Base-by-base conservation (phyloP, 345 rosid species). In the Firmiana major region DNA sequence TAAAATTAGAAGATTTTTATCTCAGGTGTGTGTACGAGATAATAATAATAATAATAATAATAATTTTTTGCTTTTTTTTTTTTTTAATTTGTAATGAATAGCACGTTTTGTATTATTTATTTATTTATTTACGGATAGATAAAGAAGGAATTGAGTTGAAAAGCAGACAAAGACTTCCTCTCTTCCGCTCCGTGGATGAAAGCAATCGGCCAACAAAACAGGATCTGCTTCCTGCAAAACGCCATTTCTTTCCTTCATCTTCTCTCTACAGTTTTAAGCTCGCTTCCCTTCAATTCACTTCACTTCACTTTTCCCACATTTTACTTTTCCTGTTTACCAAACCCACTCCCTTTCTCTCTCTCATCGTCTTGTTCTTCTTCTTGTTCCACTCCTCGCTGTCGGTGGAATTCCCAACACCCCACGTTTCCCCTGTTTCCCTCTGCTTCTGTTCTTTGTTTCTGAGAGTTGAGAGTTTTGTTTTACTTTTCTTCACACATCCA, bases 281-380 rank as follows among this genome's bases (percentile, higher is more conserved):
- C 42, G 48, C 34, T 6, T 54, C 46, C 0, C 51, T 62, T 49
- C 53, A n/a, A n/a, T n/a, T n/a, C n/a, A n/a, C n/a, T n/a, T n/a
- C n/a, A n/a, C n/a, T n/a, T n/a, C n/a, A n/a, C n/a, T n/a, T n/a
- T n/a, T n/a, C n/a, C n/a, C n/a, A n/a, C n/a, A 43, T 80, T 82
- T 78, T 62, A 49, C 70, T 79, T 79, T 77, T 75, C 83, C 63
- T 42, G 66, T 77, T 77, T 74, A 71, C 81, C 87, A 77, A 78
- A 76, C 77, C 78, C 85, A 38, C 72, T 62, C 73, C 12, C 73
- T 26, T 73, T 71, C 80, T 57, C 80, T 57, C 80, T 54, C 55
- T 53, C 76, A 31, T 31, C n/a, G 34, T 31, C 34, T 31, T 31
- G 34, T 31, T 31, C 34, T 31, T 31, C 34, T 31, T 31, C 34